Base-by-base conservation (phyloP, 192 early-diverging fungal genomes). In the Coemansia sp. region DNA sequence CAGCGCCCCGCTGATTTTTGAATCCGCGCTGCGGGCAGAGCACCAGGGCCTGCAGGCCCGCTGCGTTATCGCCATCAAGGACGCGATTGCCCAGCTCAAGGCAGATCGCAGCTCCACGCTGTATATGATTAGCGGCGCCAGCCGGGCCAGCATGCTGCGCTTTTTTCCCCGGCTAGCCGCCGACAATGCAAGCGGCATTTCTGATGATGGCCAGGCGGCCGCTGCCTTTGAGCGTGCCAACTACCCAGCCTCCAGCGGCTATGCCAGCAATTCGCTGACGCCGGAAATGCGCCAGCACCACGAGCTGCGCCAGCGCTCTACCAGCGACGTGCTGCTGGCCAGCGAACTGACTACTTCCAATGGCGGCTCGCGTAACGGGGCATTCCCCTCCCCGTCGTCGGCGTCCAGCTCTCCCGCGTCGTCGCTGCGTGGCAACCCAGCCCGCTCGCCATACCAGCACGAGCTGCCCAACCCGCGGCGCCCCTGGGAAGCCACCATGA, bases 1-100 rank as follows among this genome's bases (percentile, higher is more conserved):
- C 1, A 86, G 82, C 0, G 87, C 87, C 14, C 83, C 86, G 0
- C 54, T 89, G 49, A 75, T 88, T 12, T 88, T 76, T 44, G 87
- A 88, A 51, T 3, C 79, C 82, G 19, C 87, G 83, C 42, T 84
- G 8, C 79, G 83, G 0, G 86, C 86, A 2, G 81, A 86, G 21
- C 84, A 88, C 61, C 82, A 77, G 31, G 82, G 87, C 6, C 68
- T 88, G 54, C 87, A 89, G 50, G 69, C 75, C 8, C 69, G 75
- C 14, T 57, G 68, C 18, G 69, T 78, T 3, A 41, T 78, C 6
- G 75, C 65, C 0, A 40, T 68, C 45, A 53, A 46, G 40, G 75
- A 65, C 39, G 54, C 49, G 40, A 61, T 78, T 40, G 53, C 23
- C 15, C 18, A n/a, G 9, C 41, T 78, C 18, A 63, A 61, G 16